Conservation (phyloP, 257 asterid species). For the Jaltomata sinuosa region DNA sequence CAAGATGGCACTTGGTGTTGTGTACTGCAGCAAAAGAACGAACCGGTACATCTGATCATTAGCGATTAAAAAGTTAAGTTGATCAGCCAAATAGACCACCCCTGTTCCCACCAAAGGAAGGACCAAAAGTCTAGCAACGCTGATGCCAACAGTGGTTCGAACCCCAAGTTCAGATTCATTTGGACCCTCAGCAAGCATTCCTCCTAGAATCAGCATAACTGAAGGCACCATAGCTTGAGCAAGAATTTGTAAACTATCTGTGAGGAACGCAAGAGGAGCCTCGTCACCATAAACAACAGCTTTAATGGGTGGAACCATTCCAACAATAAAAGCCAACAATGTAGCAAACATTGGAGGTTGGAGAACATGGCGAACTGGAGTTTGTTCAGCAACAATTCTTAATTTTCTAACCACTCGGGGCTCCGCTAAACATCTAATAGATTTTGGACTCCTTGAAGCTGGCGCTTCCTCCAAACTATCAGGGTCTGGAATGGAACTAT, state of each 20-base stretch:
- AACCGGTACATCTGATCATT: constrained; percentile 72
- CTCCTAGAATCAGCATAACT: constrained; percentile 87
- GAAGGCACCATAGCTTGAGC: constrained; percentile 94
- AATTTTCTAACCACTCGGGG: constrained; percentile 68
- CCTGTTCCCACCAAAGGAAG: constrained; percentile 68
- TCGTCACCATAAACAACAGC: constrained; percentile 55
- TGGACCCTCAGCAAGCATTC: constrained; percentile 94
- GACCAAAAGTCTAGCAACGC: constrained; percentile 60
- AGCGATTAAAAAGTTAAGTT: constrained; percentile 31
- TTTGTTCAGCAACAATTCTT: constrained; percentile 63
- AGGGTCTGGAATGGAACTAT: constrained; percentile 32
- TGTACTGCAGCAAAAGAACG: constrained; percentile 81
- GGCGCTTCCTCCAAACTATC: constrained; percentile 49
- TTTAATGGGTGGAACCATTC: constrained; percentile 71
- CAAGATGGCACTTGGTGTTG: constrained; percentile 82
- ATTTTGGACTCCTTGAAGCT: constrained; percentile 35
- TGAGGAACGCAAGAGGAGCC: constrained; percentile 63
- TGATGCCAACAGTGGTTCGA: constrained; percentile 59
- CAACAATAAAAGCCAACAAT: constrained; percentile 60
- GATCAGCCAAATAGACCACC: constrained; percentile 52
- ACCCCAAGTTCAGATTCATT: constrained; percentile 66
- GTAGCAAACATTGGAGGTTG: constrained; percentile 89
- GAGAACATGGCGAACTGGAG: constrained; percentile 69
- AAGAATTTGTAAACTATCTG: constrained; percentile 71
- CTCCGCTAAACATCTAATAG: constrained; percentile 73